These are phyloP conservation scores for Leptographium wingfieldii DNA, from an alignment of 2,329 filamentous ascomycete genomes.

Conservation along the genomic window DNA sequence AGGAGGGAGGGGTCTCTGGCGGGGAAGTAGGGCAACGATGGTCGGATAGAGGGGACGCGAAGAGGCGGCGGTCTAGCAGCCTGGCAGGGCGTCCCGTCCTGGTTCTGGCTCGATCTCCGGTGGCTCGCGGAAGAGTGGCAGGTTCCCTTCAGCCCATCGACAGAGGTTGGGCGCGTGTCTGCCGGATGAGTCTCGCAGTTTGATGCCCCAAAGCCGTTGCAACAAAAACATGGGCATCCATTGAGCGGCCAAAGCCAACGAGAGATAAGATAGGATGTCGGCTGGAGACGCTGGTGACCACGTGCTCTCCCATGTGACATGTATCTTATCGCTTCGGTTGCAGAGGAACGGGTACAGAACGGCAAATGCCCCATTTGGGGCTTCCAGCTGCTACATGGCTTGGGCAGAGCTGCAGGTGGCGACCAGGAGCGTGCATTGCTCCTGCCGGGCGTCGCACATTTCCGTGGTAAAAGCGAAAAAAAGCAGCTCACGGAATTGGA, in stretches of 20 bases:
- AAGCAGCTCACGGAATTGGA: too few relatives aligned
- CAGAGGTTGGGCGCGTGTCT: not conserved
- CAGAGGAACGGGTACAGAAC: too few relatives aligned
- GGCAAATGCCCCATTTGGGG: too few relatives aligned
- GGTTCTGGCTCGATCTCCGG: not conserved
- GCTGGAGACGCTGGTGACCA: not conserved
- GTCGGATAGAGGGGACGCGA: not conserved
- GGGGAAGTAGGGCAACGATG: not conserved
- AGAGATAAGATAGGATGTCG: not conserved
- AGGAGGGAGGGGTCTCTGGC: not conserved
- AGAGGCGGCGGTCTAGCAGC: not conserved
- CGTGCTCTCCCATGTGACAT: not conserved
- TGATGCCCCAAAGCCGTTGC: not conserved
- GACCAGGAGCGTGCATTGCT: not conserved
- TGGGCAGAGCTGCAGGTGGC: not conserved
- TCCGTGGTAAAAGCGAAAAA: too few relatives aligned
- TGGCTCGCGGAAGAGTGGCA: not conserved
- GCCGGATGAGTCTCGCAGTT: not conserved
- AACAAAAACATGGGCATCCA: not conserved
- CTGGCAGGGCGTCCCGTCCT: not conserved
- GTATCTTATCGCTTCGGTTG: not conserved
- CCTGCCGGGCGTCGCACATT: too few relatives aligned
- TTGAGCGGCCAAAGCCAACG: not conserved
- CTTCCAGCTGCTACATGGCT: too few relatives aligned
- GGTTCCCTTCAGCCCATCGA: not conserved